Percentiles rank a stretch among this genome's conserved stretches.
phyloP scores from a whole-genome alignment of 169 alveolate genomes.

The Plasmodium vivax region DNA sequence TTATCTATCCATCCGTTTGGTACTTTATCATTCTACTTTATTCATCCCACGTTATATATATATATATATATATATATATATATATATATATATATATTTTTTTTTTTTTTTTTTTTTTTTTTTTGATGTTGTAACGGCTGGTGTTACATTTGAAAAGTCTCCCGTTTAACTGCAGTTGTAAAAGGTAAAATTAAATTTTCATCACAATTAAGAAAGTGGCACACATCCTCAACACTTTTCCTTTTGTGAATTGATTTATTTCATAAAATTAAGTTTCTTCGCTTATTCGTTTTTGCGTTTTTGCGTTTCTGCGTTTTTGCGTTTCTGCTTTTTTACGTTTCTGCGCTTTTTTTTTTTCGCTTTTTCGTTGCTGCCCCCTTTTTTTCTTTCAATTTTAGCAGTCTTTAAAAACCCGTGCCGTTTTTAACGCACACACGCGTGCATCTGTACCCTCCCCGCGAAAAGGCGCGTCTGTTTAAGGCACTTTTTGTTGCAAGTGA shows the following conservation, averaged over 20 bases:
- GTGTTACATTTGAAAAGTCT: constrained; percentile 10
- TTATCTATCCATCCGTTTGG: background rate
- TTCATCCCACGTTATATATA: background rate
- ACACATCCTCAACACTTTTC: background rate
- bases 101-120: background rate
- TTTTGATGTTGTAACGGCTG: constrained; percentile 2
- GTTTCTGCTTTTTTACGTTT: background rate
- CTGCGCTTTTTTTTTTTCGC: background rate
- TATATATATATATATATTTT: background rate
- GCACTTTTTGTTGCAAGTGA: background rate
- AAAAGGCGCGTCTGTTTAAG: constrained; percentile 7
- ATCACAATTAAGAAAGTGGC: constrained; percentile 1
- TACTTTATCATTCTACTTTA: background rate
- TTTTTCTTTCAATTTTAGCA: background rate
- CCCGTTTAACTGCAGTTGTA: constrained; percentile 36
- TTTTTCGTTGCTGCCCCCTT: background rate
- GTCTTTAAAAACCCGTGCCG: constrained; percentile 8
- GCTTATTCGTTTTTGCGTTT: background rate
- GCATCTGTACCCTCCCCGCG: background rate
- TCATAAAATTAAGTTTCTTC: constrained; percentile 16
- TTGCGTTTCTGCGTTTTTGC: background rate
- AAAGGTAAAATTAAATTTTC: constrained; percentile 24
- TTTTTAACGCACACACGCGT: constrained; percentile 1
- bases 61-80: background rate
- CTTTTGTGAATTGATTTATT: constrained; percentile 7